Evolutionary conservation across 2,329 filamentous ascomycete genomes (phyloP).

Genomic region (Aspergillus tanneri): DNA sequence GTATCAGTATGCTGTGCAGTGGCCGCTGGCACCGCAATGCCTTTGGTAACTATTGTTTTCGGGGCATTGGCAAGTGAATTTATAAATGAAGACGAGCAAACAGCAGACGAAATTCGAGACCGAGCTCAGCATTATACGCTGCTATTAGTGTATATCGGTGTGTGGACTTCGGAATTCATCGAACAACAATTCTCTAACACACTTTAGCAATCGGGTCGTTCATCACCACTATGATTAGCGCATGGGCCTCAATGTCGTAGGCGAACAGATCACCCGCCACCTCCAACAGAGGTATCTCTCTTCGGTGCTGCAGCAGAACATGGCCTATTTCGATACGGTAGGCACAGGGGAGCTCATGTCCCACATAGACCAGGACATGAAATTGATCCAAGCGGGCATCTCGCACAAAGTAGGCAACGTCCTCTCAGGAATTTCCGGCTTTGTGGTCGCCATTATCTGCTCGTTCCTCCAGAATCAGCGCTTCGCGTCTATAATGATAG

Average conservation of each 20-base stretch:
- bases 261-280: background rate
- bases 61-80: conserved; percentile 4
- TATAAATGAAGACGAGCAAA: background rate
- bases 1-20: conserved; percentile 6
- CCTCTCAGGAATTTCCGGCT: conserved; percentile 23
- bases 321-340: conserved; percentile 44
- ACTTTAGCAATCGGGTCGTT: background rate
- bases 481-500: conserved; percentile 40
- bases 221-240: background rate
- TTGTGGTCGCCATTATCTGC: conserved; percentile 49
- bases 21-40: conserved; percentile 9
- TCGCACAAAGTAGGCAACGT: conserved; percentile 19
- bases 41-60: conserved; percentile 6
- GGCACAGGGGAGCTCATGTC: conserved; percentile 33
- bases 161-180: no score
- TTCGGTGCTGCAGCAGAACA: conserved; percentile 54
- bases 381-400: conserved; percentile 44
- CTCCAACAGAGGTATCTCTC: background rate
- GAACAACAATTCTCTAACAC: background rate
- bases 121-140: background rate
- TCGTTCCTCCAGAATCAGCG: conserved; percentile 49
- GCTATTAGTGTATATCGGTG: conserved; percentile 8
- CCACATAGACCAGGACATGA: conserved; percentile 48
- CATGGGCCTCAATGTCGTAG: background rate
- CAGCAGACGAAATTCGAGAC: background rate